Evolutionary conservation across 176 grass and related monocot genomes (phyloP).

Genomic region (Stipa capillata): DNA sequence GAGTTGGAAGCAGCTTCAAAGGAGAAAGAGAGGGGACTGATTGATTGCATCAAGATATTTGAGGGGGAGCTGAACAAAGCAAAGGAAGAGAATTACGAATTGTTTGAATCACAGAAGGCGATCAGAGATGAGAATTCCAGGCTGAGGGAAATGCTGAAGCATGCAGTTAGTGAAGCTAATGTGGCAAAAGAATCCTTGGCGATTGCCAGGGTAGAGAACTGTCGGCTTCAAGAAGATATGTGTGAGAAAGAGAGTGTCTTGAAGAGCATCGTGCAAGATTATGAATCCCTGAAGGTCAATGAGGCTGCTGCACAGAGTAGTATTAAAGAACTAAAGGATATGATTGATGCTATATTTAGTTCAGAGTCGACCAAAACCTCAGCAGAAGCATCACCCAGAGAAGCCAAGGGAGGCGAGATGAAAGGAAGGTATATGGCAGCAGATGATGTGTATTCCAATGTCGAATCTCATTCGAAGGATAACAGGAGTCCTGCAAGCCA

Average conservation of each 20-base stretch:
- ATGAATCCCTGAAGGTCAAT: slow-evolving; percentile 76
- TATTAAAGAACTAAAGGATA: slow-evolving; percentile 61
- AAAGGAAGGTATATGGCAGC: slow-evolving; percentile 12
- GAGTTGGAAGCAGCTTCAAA: slow-evolving; percentile 44
- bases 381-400: slow-evolving; percentile 28
- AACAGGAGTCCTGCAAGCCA: slow-evolving; percentile 24
- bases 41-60: slow-evolving; percentile 67
- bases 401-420: slow-evolving; percentile 13
- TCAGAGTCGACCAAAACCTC: slow-evolving; percentile 31
- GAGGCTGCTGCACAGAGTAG: slow-evolving; percentile 64
- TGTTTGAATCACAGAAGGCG: slow-evolving; percentile 65
- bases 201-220: slow-evolving; percentile 66
- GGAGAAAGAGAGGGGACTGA: slow-evolving; percentile 61
- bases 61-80: slow-evolving; percentile 47
- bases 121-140: slow-evolving; percentile 67
- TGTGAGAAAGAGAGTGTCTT: slow-evolving; percentile 63
- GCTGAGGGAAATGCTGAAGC: slow-evolving; percentile 82
- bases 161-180: slow-evolving; percentile 58
- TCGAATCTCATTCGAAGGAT: slow-evolving; percentile 12
- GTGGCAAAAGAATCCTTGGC: slow-evolving; percentile 64
- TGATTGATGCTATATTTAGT: slow-evolving; percentile 65
- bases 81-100: slow-evolving; percentile 59
- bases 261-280: slow-evolving; percentile 61
- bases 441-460: slow-evolving; percentile 37
- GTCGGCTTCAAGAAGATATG: slow-evolving; percentile 55